Evolutionary conservation across 345 rosid genomes (phyloP).

Genomic region (Eucalyptus polybractea): DNA sequence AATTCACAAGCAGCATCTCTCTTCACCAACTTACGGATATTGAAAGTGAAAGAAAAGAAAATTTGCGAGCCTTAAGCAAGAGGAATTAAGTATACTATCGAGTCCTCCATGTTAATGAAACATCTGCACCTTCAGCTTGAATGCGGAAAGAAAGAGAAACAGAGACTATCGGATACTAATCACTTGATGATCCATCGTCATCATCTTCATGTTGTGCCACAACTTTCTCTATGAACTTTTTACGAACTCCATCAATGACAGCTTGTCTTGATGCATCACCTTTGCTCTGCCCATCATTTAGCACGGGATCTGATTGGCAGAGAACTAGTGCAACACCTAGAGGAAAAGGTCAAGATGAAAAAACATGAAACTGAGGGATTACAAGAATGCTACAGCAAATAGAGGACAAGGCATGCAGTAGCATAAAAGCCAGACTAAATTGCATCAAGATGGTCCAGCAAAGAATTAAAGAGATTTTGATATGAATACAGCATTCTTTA

Average conservation of each 20-base stretch:
- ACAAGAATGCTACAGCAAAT: background rate
- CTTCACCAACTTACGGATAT: background rate
- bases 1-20: background rate
- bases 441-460: background rate
- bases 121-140: background rate
- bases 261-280: slow-evolving; percentile 53
- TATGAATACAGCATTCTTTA: background rate
- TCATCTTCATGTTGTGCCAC: slow-evolving; percentile 74
- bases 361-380: background rate
- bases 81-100: background rate
- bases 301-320: slow-evolving; percentile 90
- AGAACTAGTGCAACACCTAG: slow-evolving; percentile 88
- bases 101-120: background rate
- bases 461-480: background rate
- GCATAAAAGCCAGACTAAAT: background rate
- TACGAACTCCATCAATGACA: slow-evolving; percentile 75
- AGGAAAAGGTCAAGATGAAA: background rate
- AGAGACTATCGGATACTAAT: slow-evolving; percentile 22
- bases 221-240: slow-evolving; percentile 73
- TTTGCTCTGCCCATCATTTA: slow-evolving; percentile 81
- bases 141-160: slow-evolving; percentile 9
- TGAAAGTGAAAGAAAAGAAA: background rate
- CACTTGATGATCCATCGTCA: slow-evolving; percentile 70
- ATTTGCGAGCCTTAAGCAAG: background rate
- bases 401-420: background rate